Evolutionary conservation across 2,329 filamentous ascomycete genomes (phyloP), one percentile per base, ranked within the genome.

Genomic region (Alternaria rosae): DNA sequence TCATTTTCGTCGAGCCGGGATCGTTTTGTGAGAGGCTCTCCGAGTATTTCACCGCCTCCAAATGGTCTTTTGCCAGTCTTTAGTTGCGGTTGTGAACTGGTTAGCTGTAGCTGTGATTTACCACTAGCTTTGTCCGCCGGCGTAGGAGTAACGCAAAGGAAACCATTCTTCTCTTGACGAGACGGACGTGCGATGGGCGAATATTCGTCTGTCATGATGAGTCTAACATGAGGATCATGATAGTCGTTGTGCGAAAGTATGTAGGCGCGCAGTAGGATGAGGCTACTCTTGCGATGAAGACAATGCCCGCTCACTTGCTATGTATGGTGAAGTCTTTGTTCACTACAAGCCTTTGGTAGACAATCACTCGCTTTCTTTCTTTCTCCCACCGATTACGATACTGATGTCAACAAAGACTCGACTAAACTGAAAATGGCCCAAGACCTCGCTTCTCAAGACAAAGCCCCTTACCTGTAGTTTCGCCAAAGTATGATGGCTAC

Each of bases 41-140:
- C 53, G 17, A 21, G 42, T 21, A 23, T 55, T 10, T 35, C 26
- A 6, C 20, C 41, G 26, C 30, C 43, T 1, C 43, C 53, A n/a
- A 56, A 56, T 1, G 42, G 53, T n/a, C 42, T n/a, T 35, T 56
- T 56, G 2, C 35, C n/a, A 12, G 7, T 26, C 12, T 13, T 38
- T 8, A 20, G 2, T n/a, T 25, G 6, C 5, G 8, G n/a, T 7
- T 20, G 30, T n/a, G 28, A 30, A 15, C 20, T 21, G 4, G 28
- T 32, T 23, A 7, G 13, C 2, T n/a, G 47, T 23, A n/a, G n/a
- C n/a, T n/a, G n/a, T n/a, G n/a, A n/a, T n/a, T n/a, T n/a, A n/a
- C n/a, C n/a, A n/a, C n/a, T n/a, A n/a, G 3, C 0, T 3, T 11
- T 23, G 3, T n/a, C 13, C 2, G 0, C n/a, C 8, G 5, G 2